A percentile compares a stretch with the other conserved stretches of the same genome.
Conservation (phyloP, 345 rosid species). For the Camelina sativa region DNA sequence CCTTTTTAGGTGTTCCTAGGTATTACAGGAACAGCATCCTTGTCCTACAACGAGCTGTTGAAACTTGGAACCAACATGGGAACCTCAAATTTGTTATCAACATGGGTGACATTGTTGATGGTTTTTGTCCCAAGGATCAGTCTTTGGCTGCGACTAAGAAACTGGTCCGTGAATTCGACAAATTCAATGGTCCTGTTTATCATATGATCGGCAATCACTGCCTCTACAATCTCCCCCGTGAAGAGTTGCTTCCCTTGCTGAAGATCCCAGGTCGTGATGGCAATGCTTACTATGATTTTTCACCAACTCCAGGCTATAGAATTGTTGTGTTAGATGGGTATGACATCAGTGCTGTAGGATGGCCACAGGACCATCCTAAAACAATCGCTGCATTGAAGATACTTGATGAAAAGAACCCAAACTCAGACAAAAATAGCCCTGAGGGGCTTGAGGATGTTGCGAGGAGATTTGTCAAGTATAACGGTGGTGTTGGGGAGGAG, state of each 20-base stretch:
- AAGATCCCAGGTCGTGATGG: constrained; percentile 57
- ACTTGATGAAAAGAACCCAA: constrained; percentile 74
- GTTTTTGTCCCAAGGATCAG: constrained; percentile 70
- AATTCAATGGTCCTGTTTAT: constrained; percentile 70
- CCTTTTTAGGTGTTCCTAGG: constrained; percentile 85
- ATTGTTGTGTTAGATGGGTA: constrained; percentile 82
- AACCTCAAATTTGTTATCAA: constrained; percentile 72
- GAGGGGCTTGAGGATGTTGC: constrained; percentile 64
- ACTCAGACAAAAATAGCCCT: constrained; percentile 83
- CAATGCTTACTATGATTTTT: constrained; percentile 82
- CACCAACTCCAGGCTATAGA: constrained; percentile 71
- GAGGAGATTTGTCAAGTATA: constrained; percentile 86
- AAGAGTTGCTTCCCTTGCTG: constrained; percentile 70
- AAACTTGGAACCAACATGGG: constrained; percentile 64
- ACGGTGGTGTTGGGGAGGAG: constrained; percentile 85
- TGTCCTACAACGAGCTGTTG: constrained; percentile 74
- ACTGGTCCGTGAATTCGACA: constrained; percentile 59
- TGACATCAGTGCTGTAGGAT: constrained; percentile 87
- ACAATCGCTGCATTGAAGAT: constrained; percentile 67
- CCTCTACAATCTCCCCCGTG: constrained; percentile 91
- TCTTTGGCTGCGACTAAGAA: constrained; percentile 63
- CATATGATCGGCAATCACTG: constrained; percentile 97
- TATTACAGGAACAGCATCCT: constrained; percentile 78
- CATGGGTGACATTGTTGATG: constrained; percentile 92
- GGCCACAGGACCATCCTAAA: constrained; percentile 79